Percentiles rank a stretch among this genome's conserved stretches.
phyloP scores from a whole-genome alignment of 306 rosid species.

The Quercus engelmannii region DNA sequence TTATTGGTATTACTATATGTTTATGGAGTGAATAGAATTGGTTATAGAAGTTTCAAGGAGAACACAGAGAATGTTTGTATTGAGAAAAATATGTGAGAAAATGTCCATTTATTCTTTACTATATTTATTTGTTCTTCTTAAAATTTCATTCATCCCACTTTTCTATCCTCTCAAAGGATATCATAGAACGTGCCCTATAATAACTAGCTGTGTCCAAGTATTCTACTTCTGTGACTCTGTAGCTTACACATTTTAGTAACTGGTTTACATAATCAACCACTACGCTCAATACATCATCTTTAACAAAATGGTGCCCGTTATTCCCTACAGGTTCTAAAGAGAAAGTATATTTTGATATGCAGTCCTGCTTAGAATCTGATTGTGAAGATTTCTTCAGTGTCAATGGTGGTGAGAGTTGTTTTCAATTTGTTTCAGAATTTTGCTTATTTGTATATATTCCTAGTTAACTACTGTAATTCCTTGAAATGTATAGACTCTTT shows the following conservation, averaged over 20 bases:
- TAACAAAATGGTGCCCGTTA: not conserved
- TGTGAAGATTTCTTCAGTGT: constrained; percentile 46
- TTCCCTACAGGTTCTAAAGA: constrained; percentile 27
- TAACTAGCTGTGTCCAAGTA: not conserved
- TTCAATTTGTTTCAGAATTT: not conserved
- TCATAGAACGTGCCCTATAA: no score
- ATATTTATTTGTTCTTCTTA: no score
- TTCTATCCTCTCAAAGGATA: no score
- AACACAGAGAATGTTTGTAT: constrained; percentile 81
- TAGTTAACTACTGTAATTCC: no score
- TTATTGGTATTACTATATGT: not conserved
- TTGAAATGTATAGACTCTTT: not conserved
- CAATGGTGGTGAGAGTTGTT: constrained; percentile 31
- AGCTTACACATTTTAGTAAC: not conserved
- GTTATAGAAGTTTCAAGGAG: constrained; percentile 40
- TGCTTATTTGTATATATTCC: not conserved
- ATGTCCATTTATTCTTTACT: no score
- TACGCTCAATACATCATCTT: not conserved
- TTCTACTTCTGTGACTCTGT: not conserved
- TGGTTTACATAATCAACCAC: not conserved
- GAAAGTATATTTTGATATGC: constrained; percentile 31
- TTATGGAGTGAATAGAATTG: constrained; percentile 13
- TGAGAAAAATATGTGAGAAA: no score
- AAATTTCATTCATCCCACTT: no score
- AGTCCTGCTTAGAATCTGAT: constrained; percentile 36